Evolutionary conservation across 345 rosid genomes (phyloP).

Genomic region (Moricandia moricandioides): DNA sequence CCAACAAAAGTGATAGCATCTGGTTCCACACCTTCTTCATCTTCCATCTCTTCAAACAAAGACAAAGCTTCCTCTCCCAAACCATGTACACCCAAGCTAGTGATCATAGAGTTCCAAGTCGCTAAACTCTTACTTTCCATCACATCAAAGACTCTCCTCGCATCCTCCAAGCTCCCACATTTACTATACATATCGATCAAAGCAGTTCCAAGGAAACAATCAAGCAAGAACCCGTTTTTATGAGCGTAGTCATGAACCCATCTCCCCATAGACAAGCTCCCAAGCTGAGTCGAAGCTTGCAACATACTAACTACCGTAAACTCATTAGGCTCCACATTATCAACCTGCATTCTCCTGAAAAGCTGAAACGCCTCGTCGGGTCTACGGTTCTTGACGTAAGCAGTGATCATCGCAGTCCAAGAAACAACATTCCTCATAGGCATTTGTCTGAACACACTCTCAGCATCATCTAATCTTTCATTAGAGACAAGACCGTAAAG

Average conservation of each 20-base stretch:
- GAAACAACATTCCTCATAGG: slow-evolving; percentile 62
- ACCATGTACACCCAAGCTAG: slow-evolving; percentile 80
- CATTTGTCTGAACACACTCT: slow-evolving; percentile 49
- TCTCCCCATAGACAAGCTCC: slow-evolving; percentile 56
- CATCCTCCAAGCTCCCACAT: slow-evolving; percentile 52
- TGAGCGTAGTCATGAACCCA: slow-evolving; percentile 65
- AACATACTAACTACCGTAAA: slow-evolving; percentile 58
- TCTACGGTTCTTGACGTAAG: slow-evolving; percentile 45
- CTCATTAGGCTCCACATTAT: slow-evolving; percentile 60
- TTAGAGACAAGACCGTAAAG: slow-evolving; percentile 57
- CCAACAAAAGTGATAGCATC: slow-evolving; percentile 80
- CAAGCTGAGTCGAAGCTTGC: slow-evolving; percentile 48
- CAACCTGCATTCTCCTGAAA: slow-evolving; percentile 53
- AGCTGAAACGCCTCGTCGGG: slow-evolving; percentile 60
- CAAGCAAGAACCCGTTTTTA: slow-evolving; percentile 47
- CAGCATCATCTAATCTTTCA: slow-evolving; percentile 50
- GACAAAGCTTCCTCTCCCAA: slow-evolving; percentile 59
- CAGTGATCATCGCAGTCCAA: slow-evolving; percentile 72
- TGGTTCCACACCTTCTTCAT: slow-evolving; percentile 41
- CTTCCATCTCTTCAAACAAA: slow-evolving; percentile 61
- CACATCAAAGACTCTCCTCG: slow-evolving; percentile 54
- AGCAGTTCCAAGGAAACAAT: slow-evolving; percentile 62
- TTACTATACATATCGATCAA: slow-evolving; percentile 47
- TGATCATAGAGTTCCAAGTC: slow-evolving; percentile 78
- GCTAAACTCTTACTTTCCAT: slow-evolving; percentile 56